Conservation (phyloP, 108 stramenopile genomes). For the Poteriospumella lacustris region DNA sequence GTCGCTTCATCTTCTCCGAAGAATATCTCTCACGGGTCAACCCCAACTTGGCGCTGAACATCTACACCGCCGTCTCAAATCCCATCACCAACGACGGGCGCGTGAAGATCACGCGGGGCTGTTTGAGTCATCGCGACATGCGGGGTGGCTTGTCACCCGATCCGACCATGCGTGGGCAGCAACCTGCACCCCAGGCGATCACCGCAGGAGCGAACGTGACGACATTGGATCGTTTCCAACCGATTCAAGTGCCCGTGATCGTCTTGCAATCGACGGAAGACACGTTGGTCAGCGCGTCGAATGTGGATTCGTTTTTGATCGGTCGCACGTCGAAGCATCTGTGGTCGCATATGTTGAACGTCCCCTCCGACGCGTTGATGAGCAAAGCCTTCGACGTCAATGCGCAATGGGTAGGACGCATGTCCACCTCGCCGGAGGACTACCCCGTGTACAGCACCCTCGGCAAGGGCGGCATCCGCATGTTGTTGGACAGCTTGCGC, state of each 20-base stretch:
- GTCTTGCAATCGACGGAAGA: slow-evolving; percentile 53
- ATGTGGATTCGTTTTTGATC: slow-evolving; percentile 55
- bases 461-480: slow-evolving; percentile 37
- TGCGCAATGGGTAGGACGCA: slow-evolving; percentile 1
- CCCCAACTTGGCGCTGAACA: slow-evolving; percentile 51
- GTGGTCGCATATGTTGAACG: slow-evolving; percentile 52
- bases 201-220: background rate
- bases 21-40: slow-evolving; percentile 49
- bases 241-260: slow-evolving; percentile 34
- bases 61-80: slow-evolving; percentile 56
- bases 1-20: slow-evolving; percentile 53
- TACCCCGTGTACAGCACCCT: slow-evolving; percentile 14
- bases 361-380: slow-evolving; percentile 14
- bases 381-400: background rate
- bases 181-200: background rate
- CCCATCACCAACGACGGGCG: slow-evolving; percentile 53
- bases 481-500: slow-evolving; percentile 42
- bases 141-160: slow-evolving; percentile 22
- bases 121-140: slow-evolving; percentile 46
- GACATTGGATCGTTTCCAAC: background rate
- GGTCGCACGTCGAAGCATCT: slow-evolving; percentile 46
- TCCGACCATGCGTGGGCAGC: background rate
- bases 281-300: slow-evolving; percentile 50
- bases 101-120: slow-evolving; percentile 36
- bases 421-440: slow-evolving; percentile 15